These are phyloP conservation scores for Seiridium cupressi DNA, from an alignment of 2,329 filamentous ascomycete genomes.

Conservation along the genomic window DNA sequence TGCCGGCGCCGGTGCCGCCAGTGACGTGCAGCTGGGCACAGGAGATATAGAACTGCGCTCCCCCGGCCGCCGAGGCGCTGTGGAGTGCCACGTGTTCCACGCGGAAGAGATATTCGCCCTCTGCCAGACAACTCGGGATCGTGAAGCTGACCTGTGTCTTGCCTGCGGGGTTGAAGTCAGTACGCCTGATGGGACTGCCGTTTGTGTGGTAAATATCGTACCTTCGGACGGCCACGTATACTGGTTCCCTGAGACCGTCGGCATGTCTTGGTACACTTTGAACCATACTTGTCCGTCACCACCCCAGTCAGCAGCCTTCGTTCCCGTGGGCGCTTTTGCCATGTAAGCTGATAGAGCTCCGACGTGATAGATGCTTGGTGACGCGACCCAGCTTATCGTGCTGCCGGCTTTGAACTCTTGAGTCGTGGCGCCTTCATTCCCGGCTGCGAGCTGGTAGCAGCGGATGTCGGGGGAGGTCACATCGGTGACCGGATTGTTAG, in stretches of 20 bases:
- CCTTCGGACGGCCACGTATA: constrained; percentile 36
- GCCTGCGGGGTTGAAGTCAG: neutral
- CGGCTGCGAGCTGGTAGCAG: constrained; percentile 45
- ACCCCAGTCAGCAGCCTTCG: constrained; percentile 34
- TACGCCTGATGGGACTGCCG: neutral
- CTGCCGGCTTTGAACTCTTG: constrained; percentile 36
- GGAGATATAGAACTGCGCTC: constrained; percentile 34
- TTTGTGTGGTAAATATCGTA: constrained; percentile 11
- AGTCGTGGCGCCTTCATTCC: constrained; percentile 33
- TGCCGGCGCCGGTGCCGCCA: constrained; percentile 26
- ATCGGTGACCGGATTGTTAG: constrained; percentile 42
- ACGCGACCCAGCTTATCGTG: constrained; percentile 37
- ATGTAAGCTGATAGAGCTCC: constrained; percentile 39
- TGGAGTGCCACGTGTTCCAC: constrained; percentile 36
- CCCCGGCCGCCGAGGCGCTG: constrained; percentile 25
- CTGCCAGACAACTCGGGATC: constrained; percentile 29
- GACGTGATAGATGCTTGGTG: constrained; percentile 36
- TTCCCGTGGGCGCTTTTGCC: constrained; percentile 35
- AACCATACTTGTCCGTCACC: constrained; percentile 39
- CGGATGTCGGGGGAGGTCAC: constrained; percentile 46
- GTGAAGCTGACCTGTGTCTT: constrained; percentile 24
- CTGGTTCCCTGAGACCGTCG: constrained; percentile 26
- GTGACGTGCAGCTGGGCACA: constrained; percentile 32
- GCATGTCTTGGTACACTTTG: constrained; percentile 40
- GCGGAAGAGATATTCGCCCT: constrained; percentile 36